Evolutionary conservation across 495 filamentous ascomycete species (phyloP), one percentile per base, ranked within the genome.

Genomic region (Oidiodendron maius): DNA sequence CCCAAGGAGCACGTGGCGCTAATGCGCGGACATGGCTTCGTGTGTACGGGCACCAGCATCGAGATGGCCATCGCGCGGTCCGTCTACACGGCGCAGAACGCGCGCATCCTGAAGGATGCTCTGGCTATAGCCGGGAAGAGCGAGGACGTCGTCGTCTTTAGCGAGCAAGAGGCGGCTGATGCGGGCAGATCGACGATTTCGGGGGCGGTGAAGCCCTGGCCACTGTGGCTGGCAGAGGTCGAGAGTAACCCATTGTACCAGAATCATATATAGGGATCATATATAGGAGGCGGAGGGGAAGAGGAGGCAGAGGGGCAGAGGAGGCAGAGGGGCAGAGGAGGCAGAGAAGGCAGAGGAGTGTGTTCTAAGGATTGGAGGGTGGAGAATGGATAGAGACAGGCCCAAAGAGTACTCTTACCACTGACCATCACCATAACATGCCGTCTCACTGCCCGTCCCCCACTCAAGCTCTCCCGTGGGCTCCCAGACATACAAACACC

Each of bases 11-110:
- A 55, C 1, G 66, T 76, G 2, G 65, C 71, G 2, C 56, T 78
- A 9, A 75, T 75, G 72, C 55, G 60, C 2, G 66, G 66, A 5
- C 75, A 78, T 40, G 75, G 73, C 8, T 75, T 76, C 50, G 71
- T 68, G 0, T 56, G 61, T 1, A 50, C 66, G 2, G 72, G 62
- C 0, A 52, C 52, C 0, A 62, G 32, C 26, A 64, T 78, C 26
- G 61, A 71, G 48, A 44, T 60, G 40, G 68, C 58, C 3, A 68
- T 77, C 3, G 64, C 59, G 42, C 58, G 63, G 16, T 64, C 71
- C 4, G 60, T 77, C 3, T 76, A 76, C 54, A 71, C 72, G 2
- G 59, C 64, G 38, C 55, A 60, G 52, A 77, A 75, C 34, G 72
- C 72, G 0, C 47, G 40, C 4, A 57, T 74, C 12, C 68, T 72